Evolutionary conservation across 2,329 filamentous ascomycete species (phyloP), one percentile per base, ranked within the genome.

Genomic region (Dothideomycetes sp.): DNA sequence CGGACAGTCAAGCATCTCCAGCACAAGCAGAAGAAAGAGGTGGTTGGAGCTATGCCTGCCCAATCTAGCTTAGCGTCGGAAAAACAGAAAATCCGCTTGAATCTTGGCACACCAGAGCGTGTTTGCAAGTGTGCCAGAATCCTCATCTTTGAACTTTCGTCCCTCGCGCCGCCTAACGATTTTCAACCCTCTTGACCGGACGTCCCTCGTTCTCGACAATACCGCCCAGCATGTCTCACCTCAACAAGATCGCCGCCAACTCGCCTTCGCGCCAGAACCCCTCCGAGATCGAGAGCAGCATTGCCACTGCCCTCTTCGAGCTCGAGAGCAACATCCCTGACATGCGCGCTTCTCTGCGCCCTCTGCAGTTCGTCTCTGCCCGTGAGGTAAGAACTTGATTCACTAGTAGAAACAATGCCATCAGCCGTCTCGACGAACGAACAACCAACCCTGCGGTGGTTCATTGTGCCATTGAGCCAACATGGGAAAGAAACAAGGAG

Each of bases 241-340:
- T 91, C 67, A 94, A 94, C 84, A 96, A 96, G 86, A 96, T 96
- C 71, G 87, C 88, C 67, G 70, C 80, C 68, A 95, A 91, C 82
- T 93, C 85, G 82, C 83, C 89, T 59, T 95, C 89, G 73, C 80
- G 86, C 77, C 78, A 84, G 69, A 93, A 82, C 73, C 91, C 91
- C 59, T 94, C 86, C 57, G 91, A 98, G 82, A 82, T 96, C 60
- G 91, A 98, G 85, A 81, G 78, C 70, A 85, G 74, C 78, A 93
- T 98, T 68, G 91, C 91, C 68, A 84, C 82, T 72, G 91, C 91
- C 73, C 85, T 98, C 55, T 93, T 83, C 77, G 91, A 98, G 65
- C 85, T 98, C 72, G 91, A 98, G 86, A 88, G 81, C 76, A 95
- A 95, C 82, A 94, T 91, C 65, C 76, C 87, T 68, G 91, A 98